Conservation (phyloP, 1,284 basidiomycete species). For the Leccinum brunneo-olivaceum region DNA sequence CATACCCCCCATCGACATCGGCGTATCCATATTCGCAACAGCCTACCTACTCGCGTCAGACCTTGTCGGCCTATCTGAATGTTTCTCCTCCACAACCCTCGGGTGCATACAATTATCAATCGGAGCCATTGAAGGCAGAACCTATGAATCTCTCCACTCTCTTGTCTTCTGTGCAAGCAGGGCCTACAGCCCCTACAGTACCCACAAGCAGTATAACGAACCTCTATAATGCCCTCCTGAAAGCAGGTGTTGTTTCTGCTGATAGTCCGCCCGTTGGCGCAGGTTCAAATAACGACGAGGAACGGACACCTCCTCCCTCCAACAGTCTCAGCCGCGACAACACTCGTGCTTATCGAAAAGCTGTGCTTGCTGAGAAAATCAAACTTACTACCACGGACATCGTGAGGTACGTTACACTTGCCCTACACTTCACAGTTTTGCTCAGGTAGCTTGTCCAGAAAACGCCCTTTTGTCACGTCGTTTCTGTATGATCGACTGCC, state of each 20-base stretch:
- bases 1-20: constrained; percentile 28
- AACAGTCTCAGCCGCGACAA: constrained; percentile 42
- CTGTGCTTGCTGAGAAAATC: constrained; percentile 64
- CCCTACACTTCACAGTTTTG: constrained; percentile 2
- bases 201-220: constrained; percentile 45
- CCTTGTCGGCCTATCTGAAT: constrained; percentile 17
- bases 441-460: constrained; percentile 36
- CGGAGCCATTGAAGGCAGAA: constrained; percentile 27
- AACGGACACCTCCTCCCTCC: constrained; percentile 34
- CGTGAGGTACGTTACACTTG: constrained; percentile 47
- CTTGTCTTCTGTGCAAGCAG: constrained; percentile 21
- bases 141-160: constrained; percentile 26
- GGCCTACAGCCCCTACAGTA: constrained; percentile 26
- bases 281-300: constrained; percentile 37
- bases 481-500: constrained; percentile 74
- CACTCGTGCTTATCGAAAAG: constrained; percentile 63
- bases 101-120: constrained; percentile 19
- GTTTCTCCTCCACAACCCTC: constrained; percentile 11
- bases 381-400: constrained; percentile 69
- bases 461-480: constrained; percentile 52
- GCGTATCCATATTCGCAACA: constrained; percentile 29
- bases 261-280: constrained; percentile 46
- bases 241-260: constrained; percentile 65
- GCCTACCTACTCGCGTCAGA: constrained; percentile 20
- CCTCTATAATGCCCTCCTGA: constrained; percentile 60